A percentile compares a stretch with the other conserved stretches of the same genome.
Evolutionary conservation across 306 rosid genomes (phyloP).

Genomic region (Datisca glomerata): DNA sequence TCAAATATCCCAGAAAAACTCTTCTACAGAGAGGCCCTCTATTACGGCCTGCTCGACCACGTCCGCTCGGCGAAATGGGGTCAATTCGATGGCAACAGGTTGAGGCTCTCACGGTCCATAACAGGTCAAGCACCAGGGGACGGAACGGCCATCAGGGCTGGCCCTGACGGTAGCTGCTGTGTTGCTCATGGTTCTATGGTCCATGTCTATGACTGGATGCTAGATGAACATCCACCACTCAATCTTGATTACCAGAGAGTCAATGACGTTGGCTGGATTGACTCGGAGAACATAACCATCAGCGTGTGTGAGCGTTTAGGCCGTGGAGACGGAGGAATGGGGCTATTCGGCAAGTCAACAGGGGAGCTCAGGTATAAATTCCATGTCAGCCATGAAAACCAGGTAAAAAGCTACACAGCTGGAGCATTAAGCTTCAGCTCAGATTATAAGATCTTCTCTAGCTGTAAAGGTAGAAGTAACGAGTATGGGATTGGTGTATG

Average conservation of each 20-base stretch:
- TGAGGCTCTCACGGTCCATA: slow-evolving; percentile 34
- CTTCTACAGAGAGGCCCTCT: slow-evolving; percentile 69
- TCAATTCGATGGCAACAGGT: slow-evolving; percentile 64
- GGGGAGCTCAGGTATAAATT: slow-evolving; percentile 78
- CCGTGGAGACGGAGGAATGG: slow-evolving; percentile 84
- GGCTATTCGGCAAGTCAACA: slow-evolving; percentile 47
- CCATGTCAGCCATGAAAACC: slow-evolving; percentile 71
- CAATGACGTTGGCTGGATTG: slow-evolving; percentile 86
- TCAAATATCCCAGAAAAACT: slow-evolving; percentile 54
- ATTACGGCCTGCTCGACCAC: slow-evolving; percentile 61
- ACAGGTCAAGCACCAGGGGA: slow-evolving; percentile 88
- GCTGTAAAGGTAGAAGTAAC: slow-evolving; percentile 83
- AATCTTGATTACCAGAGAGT: slow-evolving; percentile 70
- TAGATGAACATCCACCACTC: slow-evolving; percentile 64
- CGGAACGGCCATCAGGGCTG: slow-evolving; percentile 85
- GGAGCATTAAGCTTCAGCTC: slow-evolving; percentile 83
- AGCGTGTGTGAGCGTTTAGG: slow-evolving; percentile 70
- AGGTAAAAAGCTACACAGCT: slow-evolving; percentile 75
- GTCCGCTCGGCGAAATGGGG: slow-evolving; percentile 83
- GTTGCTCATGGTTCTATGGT: slow-evolving; percentile 89
- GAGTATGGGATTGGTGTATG: slow-evolving; percentile 94
- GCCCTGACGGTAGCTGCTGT: slow-evolving; percentile 89
- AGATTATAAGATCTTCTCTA: slow-evolving; percentile 63
- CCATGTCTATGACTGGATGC: slow-evolving; percentile 91
- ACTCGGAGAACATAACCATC: slow-evolving; percentile 40